A percentile compares a stretch with the other conserved stretches of the same genome.
These are phyloP conservation scores for Dillenia suffruticosa DNA, from an alignment of 164 flowering plant genomes.

Conservation along the genomic window DNA sequence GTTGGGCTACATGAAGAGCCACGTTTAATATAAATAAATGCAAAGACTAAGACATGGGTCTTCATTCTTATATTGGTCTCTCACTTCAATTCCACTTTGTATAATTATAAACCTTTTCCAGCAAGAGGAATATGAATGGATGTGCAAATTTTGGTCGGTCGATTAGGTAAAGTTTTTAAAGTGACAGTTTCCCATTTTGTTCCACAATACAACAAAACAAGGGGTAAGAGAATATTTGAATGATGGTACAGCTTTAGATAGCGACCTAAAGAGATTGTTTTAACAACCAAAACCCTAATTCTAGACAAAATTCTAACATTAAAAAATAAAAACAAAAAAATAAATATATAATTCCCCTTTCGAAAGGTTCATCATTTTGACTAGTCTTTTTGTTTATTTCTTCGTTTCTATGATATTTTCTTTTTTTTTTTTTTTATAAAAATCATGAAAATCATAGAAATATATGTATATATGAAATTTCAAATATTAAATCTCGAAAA, in stretches of 20 bases:
- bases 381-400: no score
- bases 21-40: neutral
- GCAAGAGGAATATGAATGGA: neutral
- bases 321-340: neutral
- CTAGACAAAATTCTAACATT: neutral
- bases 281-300: no score
- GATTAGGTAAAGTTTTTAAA: slow-evolving; percentile 22
- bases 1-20: neutral
- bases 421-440: no score
- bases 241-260: no score
- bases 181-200: neutral
- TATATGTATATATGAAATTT: no score
- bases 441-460: no score
- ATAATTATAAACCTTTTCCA: neutral
- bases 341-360: neutral
- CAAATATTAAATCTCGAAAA: no score
- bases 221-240: neutral
- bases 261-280: no score
- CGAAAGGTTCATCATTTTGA: neutral
- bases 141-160: slow-evolving; percentile 12
- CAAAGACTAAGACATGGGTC: no score
- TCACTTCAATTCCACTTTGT: slow-evolving; percentile 1
- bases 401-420: no score
- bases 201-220: neutral
- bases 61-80: neutral